These are phyloP conservation scores for Afroboletus lepidellus DNA, from an alignment of 1,284 basidiomycete genomes.

Conservation along the genomic window DNA sequence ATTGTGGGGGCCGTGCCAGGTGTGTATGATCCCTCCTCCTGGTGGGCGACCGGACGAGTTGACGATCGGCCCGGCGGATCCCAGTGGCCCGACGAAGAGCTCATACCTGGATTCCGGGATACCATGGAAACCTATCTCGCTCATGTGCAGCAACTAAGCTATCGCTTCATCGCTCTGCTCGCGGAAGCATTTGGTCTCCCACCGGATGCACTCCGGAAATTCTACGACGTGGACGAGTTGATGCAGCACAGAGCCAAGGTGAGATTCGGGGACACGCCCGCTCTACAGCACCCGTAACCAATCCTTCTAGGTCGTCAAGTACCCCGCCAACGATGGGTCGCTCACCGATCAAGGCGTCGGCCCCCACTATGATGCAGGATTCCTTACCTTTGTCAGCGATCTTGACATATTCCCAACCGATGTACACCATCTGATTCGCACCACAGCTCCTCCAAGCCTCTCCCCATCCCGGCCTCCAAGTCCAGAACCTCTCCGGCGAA, in stretches of 20 bases:
- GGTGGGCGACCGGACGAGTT: background rate
- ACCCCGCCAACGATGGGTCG: constrained; percentile 34
- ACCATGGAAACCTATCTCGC: constrained; percentile 29
- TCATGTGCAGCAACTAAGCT: constrained; percentile 29
- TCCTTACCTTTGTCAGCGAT: constrained; percentile 39
- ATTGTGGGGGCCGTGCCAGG: constrained; percentile 42
- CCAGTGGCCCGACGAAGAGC: constrained; percentile 40
- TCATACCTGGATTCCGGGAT: constrained; percentile 37
- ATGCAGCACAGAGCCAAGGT: constrained; percentile 37
- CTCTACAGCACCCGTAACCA: background rate
- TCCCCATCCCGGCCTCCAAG: constrained; percentile 40
- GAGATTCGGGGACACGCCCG: background rate
- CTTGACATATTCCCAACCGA: fast-evolving
- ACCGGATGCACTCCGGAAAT: constrained; percentile 30
- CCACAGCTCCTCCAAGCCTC: constrained; percentile 43
- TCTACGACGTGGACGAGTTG: constrained; percentile 31
- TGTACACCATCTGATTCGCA: background rate
- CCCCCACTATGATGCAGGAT: constrained; percentile 42
- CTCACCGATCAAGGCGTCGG: constrained; percentile 41
- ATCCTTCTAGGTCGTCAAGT: constrained; percentile 37
- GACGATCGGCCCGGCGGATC: background rate
- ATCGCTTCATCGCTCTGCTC: constrained; percentile 26
- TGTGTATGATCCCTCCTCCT: constrained; percentile 19
- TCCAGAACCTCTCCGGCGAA: constrained; percentile 42
- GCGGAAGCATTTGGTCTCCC: constrained; percentile 33